Conservation (phyloP, 208 protist species). For the Trypanosoma cruzi region DNA sequence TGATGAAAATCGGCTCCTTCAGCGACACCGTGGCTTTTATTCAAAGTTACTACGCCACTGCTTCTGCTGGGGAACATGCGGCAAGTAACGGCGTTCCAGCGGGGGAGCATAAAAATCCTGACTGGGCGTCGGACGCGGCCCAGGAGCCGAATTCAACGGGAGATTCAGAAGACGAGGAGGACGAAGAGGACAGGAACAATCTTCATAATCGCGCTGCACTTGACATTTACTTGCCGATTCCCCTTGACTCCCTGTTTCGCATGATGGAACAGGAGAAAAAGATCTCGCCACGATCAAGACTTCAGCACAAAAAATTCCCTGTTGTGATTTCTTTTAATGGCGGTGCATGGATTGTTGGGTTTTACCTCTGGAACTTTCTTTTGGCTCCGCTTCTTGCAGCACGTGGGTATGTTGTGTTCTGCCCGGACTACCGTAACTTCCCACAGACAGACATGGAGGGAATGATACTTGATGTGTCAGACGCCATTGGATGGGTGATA, state of each 20-base stretch:
- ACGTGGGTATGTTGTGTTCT: slow-evolving; percentile 88
- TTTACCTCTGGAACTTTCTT: slow-evolving; percentile 78
- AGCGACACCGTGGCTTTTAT: slow-evolving; percentile 1
- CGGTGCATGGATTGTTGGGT: slow-evolving; percentile 88
- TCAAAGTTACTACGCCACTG: slow-evolving; percentile 11
- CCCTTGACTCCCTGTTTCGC: slow-evolving; percentile 67
- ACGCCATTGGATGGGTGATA: slow-evolving; percentile 86
- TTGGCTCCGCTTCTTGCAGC: slow-evolving; percentile 74
- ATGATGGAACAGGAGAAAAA: slow-evolving; percentile 66
- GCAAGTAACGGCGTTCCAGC: background rate
- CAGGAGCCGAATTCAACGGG: slow-evolving; percentile 6
- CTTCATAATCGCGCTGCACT: slow-evolving; percentile 82
- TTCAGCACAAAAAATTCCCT: slow-evolving; percentile 68
- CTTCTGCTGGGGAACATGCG: background rate
- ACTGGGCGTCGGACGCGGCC: background rate
- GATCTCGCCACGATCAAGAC: slow-evolving; percentile 48
- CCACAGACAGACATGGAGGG: slow-evolving; percentile 90
- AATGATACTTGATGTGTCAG: slow-evolving; percentile 89
- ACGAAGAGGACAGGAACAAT: slow-evolving; percentile 79
- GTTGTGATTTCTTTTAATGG: slow-evolving; percentile 76
- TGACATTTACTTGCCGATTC: slow-evolving; percentile 83
- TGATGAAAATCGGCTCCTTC: slow-evolving; percentile 2
- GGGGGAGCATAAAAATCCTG: slow-evolving; percentile 1
- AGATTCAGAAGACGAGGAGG: slow-evolving; percentile 42
- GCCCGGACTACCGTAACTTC: slow-evolving; percentile 94